Percentiles rank a stretch among this genome's conserved stretches.
These are phyloP conservation scores for Triglochin maritima DNA, from an alignment of 106 monocot genomes.

Conservation along the genomic window DNA sequence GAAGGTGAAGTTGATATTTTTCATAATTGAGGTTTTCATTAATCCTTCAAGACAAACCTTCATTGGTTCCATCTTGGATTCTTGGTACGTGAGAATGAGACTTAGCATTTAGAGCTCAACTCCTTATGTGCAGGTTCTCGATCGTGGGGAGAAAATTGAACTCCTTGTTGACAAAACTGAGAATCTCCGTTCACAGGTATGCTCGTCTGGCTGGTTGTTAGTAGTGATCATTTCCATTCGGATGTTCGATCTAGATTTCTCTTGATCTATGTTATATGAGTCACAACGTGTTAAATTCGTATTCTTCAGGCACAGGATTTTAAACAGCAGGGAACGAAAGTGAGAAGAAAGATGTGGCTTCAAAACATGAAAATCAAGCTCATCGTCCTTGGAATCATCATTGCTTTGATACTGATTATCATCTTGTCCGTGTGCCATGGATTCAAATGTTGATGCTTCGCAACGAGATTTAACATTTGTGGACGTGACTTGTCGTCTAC, in stretches of 20 bases:
- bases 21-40: neutral
- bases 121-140: conserved; percentile 26
- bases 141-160: conserved; percentile 52
- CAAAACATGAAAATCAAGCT: conserved; percentile 55
- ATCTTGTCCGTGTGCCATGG: conserved; percentile 51
- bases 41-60: too few species aligned
- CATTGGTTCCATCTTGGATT: too few species aligned
- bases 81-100: too few species aligned
- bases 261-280: too few species aligned
- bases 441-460: conserved; percentile 28
- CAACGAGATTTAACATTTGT: too few species aligned
- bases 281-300: too few species aligned
- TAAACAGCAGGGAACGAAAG: conserved; percentile 34
- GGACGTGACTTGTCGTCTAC: too few species aligned
- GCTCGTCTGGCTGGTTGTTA: too few species aligned
- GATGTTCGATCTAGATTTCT: too few species aligned
- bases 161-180: conserved; percentile 52
- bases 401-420: conserved; percentile 48
- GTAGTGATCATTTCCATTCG: too few species aligned
- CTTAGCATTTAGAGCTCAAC: too few species aligned
- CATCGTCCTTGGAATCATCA: conserved; percentile 42
- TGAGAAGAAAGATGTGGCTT: conserved; percentile 54
- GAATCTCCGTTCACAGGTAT: conserved; percentile 42
- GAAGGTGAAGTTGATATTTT: conserved; percentile 17
- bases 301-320: conserved; percentile 45